Evolutionary conservation across 2,329 filamentous ascomycete species (phyloP), one percentile per base, ranked within the genome.

Genomic region (Cytospora mali): DNA sequence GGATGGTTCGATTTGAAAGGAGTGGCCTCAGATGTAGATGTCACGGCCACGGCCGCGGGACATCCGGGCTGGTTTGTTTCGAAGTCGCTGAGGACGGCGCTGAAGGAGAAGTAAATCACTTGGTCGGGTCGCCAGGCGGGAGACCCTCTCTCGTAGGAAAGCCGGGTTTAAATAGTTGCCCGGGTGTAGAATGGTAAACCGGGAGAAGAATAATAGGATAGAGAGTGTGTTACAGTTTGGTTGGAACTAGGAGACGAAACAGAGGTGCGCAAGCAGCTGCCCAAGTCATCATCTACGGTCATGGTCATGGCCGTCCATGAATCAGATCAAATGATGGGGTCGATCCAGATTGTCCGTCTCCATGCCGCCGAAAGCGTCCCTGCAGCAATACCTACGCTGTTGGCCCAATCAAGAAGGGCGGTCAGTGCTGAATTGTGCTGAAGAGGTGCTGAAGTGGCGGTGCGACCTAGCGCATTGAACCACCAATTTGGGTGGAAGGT

Each of bases 1-100:
- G 53, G 54, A 25, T 39, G 50, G 33, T 33, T 35, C 50, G 58
- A 51, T 25, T 48, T 23, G 58, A 39, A 49, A 53, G 55, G 58
- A 49, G 55, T 64, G 58, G 61, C 58, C 62, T 64, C 62, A 61
- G 58, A 52, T 23, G 33, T 31, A 49, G 9, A 53, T 51, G 49
- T 60, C 35, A 60, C 57, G 58, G 50, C 54, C 23, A 33, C 48
- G 53, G 60, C 49, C 59, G 33, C 52, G 57, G 52, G 57, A 59
- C 57, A 59, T 59, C 50, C 50, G 58, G 39, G 21, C 33, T n/a
- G 58, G 58, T 39, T 50, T 60, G 58, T 60, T 60, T 54, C 58
- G 49, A 52, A 58, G 48, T 58, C n/a, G 35, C 11, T 46, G 46
- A 57, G 53, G 60, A 62, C 58, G 58, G 35, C 50, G 50, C 48